A percentile compares a stretch with the other conserved stretches of the same genome.
Conservation (phyloP, 2,329 filamentous ascomycete genomes). For the Amauroascus niger region DNA sequence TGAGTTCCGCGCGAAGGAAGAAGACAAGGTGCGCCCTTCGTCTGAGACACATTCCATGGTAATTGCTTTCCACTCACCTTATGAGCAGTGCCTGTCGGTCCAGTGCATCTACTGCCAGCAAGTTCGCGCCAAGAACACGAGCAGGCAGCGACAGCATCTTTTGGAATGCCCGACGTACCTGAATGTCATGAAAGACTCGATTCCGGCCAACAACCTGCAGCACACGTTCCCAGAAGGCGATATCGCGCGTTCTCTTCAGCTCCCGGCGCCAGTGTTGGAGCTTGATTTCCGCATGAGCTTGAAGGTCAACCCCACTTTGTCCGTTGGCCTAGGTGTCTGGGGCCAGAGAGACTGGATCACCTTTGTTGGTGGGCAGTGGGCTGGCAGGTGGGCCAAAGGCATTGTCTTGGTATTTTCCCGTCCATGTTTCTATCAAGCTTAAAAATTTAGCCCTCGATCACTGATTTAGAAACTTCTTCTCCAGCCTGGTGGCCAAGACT, state of each 20-base stretch:
- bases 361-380: constrained; percentile 44
- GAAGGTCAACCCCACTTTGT: constrained; percentile 43
- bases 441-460: background rate
- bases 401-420: constrained; percentile 39
- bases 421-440: background rate
- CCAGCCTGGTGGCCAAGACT: constrained; percentile 43
- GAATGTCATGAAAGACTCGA: constrained; percentile 45
- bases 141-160: constrained; percentile 41
- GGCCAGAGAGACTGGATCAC: constrained; percentile 45
- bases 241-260: constrained; percentile 39
- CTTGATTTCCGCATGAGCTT: constrained; percentile 47
- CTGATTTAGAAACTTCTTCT: constrained; percentile 4
- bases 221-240: constrained; percentile 44
- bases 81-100: constrained; percentile 37
- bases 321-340: constrained; percentile 39
- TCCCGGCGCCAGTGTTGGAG: constrained; percentile 41
- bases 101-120: constrained; percentile 45
- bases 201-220: constrained; percentile 43
- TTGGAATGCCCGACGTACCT: constrained; percentile 43
- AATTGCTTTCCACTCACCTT: constrained; percentile 4
- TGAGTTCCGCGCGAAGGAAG: constrained; percentile 40
- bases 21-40: constrained; percentile 33
- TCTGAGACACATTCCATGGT: constrained; percentile 2
- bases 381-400: constrained; percentile 44
- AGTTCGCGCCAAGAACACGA: constrained; percentile 43